phyloP scores from a whole-genome alignment of 352 stramenopile species.

The Phytophthora syringae region DNA sequence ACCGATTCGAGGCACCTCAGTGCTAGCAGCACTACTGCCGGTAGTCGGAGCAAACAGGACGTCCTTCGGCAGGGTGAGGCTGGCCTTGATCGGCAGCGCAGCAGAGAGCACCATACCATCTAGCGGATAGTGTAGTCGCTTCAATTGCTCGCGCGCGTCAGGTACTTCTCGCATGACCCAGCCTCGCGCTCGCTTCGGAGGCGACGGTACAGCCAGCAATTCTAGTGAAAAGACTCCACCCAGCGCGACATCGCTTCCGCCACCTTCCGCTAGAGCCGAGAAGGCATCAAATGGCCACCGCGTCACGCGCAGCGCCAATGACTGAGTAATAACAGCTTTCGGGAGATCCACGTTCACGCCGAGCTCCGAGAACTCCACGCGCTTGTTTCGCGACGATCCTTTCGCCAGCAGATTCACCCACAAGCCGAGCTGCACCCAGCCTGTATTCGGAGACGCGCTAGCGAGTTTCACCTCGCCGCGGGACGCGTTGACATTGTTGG shows the following conservation, averaged over 20 bases:
- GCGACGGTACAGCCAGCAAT: conserved; percentile 67
- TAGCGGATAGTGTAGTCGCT: conserved; percentile 74
- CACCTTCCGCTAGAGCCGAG: conserved; percentile 21
- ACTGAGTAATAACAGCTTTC: conserved; percentile 81
- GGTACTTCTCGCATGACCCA: conserved; percentile 83
- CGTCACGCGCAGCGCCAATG: conserved; percentile 67
- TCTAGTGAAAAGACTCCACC: conserved; percentile 75
- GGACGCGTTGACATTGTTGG: conserved; percentile 30
- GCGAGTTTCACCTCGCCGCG: conserved; percentile 76
- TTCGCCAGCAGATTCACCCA: conserved; percentile 83
- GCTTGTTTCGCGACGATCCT: conserved; percentile 76
- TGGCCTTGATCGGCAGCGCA: conserved; percentile 70
- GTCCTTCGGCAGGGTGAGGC: conserved; percentile 52
- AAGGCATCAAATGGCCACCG: conserved; percentile 69
- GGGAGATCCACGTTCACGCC: conserved; percentile 74
- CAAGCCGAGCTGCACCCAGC: conserved; percentile 61
- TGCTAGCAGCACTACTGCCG: background rate
- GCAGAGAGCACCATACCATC: conserved; percentile 78
- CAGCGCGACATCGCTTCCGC: conserved; percentile 47
- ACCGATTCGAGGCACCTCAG: conserved; percentile 51
- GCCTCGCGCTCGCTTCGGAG: conserved; percentile 69
- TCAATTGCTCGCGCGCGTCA: conserved; percentile 59
- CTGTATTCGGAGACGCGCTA: conserved; percentile 42
- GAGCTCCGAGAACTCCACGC: conserved; percentile 75
- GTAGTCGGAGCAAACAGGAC: conserved; percentile 48